phyloP scores from a whole-genome alignment of 805 yeast species.

The Komagataella pastoris region DNA sequence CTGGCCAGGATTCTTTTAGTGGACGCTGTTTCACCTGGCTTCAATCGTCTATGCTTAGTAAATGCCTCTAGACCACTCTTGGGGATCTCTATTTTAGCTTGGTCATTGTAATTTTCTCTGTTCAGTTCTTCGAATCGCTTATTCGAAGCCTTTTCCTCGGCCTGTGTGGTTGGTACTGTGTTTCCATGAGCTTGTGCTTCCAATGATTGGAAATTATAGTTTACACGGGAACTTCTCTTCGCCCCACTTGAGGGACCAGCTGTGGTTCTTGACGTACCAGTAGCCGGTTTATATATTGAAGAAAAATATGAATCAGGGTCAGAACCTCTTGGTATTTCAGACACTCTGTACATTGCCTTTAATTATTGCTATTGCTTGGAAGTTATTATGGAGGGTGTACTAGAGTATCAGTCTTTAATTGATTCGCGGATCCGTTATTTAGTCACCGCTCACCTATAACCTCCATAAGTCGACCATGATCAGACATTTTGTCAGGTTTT shows the following conservation, averaged over 20 bases:
- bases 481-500: neutral
- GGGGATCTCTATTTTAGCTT: constrained; percentile 23
- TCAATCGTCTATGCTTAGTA: neutral
- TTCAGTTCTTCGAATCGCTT: constrained; percentile 27
- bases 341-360: constrained; percentile 6
- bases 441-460: neutral
- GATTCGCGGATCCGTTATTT: neutral
- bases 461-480: constrained; percentile 1
- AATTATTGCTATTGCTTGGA: neutral
- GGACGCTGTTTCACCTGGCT: constrained; percentile 15
- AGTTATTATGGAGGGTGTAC: neutral
- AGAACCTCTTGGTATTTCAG: constrained; percentile 16
- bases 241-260: neutral
- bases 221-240: constrained; percentile 16
- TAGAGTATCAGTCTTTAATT: neutral
- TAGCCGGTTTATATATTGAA: constrained; percentile 9
- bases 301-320: constrained; percentile 13
- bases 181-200: constrained; percentile 6
- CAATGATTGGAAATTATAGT: constrained; percentile 17
- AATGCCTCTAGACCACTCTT: constrained; percentile 6
- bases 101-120: constrained; percentile 29
- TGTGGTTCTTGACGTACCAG: constrained; percentile 3
- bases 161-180: constrained; percentile 5
- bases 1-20: constrained; percentile 25
- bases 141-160: constrained; percentile 20